These are phyloP conservation scores for Cystobasidium ongulense DNA, from an alignment of 768 basidiomycete species.

Conservation along the genomic window DNA sequence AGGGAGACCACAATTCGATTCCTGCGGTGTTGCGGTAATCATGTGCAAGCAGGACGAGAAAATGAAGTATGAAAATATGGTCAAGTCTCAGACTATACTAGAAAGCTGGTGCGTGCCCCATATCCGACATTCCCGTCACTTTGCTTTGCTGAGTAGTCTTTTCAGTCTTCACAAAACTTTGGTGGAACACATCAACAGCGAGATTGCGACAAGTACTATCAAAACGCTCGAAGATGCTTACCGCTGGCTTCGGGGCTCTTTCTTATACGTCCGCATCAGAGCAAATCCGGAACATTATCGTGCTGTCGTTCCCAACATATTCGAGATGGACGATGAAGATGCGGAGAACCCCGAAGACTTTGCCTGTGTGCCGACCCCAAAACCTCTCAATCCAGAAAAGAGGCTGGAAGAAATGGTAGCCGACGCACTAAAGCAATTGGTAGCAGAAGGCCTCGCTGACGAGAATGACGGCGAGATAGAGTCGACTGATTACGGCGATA, in stretches of 20 bases:
- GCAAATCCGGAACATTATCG: slow-evolving; percentile 74
- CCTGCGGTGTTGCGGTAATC: slow-evolving; percentile 72
- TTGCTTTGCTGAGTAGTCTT: background rate
- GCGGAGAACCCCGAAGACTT: slow-evolving; percentile 54
- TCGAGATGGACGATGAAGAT: slow-evolving; percentile 58
- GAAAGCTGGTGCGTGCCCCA: slow-evolving; percentile 56
- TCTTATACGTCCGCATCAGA: slow-evolving; percentile 74
- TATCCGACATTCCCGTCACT: too few species aligned
- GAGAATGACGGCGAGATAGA: slow-evolving; percentile 4
- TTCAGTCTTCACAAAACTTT: slow-evolving; percentile 63
- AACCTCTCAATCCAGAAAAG: slow-evolving; percentile 32
- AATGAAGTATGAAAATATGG: slow-evolving; percentile 61
- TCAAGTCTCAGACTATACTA: slow-evolving; percentile 57
- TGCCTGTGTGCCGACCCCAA: background rate
- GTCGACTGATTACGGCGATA: slow-evolving; percentile 51
- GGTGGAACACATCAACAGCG: slow-evolving; percentile 85
- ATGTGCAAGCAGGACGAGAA: slow-evolving; percentile 68
- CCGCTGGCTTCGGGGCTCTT: slow-evolving; percentile 73
- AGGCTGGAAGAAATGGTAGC: slow-evolving; percentile 57
- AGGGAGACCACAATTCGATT: slow-evolving; percentile 52
- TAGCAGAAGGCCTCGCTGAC: slow-evolving; percentile 49
- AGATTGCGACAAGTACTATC: slow-evolving; percentile 81
- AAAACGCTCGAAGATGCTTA: slow-evolving; percentile 61
- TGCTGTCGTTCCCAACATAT: slow-evolving; percentile 45
- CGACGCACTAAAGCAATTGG: slow-evolving; percentile 49